Conservation (phyloP, 2,329 filamentous ascomycete genomes). For the Verticillium dahliae region DNA sequence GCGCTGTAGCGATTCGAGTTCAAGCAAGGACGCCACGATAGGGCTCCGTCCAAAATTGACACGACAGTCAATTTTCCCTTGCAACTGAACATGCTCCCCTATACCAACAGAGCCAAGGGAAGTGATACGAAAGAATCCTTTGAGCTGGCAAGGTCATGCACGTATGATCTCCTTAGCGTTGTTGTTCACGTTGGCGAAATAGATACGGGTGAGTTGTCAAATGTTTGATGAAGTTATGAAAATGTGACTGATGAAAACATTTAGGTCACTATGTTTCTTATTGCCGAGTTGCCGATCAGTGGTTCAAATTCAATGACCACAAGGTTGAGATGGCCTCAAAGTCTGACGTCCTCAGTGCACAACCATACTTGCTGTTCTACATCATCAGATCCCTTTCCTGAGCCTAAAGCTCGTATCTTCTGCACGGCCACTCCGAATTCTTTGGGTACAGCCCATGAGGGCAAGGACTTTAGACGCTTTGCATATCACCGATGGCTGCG, state of each 20-base stretch:
- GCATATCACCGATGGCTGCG: not conserved
- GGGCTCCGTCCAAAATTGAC: constrained; percentile 78
- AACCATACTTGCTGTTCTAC: constrained; percentile 91
- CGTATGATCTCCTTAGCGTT: constrained; percentile 83
- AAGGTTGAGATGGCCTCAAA: constrained; percentile 80
- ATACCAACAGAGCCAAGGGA: constrained; percentile 62
- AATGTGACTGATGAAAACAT: not conserved
- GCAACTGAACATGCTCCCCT: constrained; percentile 83
- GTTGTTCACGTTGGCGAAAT: constrained; percentile 92
- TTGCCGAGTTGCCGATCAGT: constrained; percentile 74
- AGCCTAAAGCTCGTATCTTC: constrained; percentile 1
- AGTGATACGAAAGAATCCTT: constrained; percentile 42
- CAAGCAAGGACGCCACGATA: constrained; percentile 55
- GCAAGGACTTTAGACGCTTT: not conserved
- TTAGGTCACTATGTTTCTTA: constrained; percentile 79
- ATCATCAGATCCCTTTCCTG: constrained; percentile 56
- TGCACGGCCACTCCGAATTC: too few relatives aligned
- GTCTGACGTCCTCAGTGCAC: constrained; percentile 75
- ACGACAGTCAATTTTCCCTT: constrained; percentile 81
- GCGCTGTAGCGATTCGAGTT: constrained; percentile 61
- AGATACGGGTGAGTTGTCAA: constrained; percentile 75
- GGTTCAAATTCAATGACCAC: constrained; percentile 95
- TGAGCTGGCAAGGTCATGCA: constrained; percentile 58
- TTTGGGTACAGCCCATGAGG: not conserved
- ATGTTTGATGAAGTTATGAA: not conserved